Evolutionary conservation across 108 stramenopile species (phyloP), one percentile per base, ranked within the genome.

Genomic region (Seminavis robusta): DNA sequence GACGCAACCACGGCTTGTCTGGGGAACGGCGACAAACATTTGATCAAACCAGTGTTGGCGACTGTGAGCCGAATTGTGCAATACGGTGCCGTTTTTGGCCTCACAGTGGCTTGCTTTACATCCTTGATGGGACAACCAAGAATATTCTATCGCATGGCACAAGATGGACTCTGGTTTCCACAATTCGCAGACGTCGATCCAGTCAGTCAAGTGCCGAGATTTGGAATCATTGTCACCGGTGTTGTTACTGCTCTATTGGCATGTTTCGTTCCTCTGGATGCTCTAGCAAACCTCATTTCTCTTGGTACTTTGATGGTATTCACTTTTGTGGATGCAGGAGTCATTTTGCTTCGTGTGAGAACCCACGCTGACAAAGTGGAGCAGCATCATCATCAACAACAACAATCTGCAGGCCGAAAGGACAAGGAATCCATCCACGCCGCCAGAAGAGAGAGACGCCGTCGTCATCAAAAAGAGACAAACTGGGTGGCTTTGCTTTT

Each of bases 141-240:
- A 8, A 69, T 69, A 42, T 86, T 84, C 44, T 84, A 67, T 49
- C 82, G 89, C 31, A 76, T 94, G 85, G 79, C 90, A 29, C 67
- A 68, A 16, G 95, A 96, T 61, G 95, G 95, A 26, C 79, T 96
- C 4, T 61, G 92, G 44, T 92, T 94, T 24, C 39, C 43, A 32
- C 46, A 85, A 20, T 93, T 96, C 71, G 75, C 77, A 0, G 61
- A 80, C 39, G 52, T 95, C 33, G 77, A 95, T 56, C 51, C 63
- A 25, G 64, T 21, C 20, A 73, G 65, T 3, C 34, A 70, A 40
- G 76, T 77, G 7, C 76, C 76, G 36, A 58, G 62, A 17, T 33
- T 31, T 4, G 81, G 81, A 29, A 82, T 77, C 36, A 39, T 62
- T 36, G 45, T 78, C 26, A 82, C 81, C n/a, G 81, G 81, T 33